Base-by-base conservation (phyloP, 352 stramenopile species). In the Globisporangium perplexum region DNA sequence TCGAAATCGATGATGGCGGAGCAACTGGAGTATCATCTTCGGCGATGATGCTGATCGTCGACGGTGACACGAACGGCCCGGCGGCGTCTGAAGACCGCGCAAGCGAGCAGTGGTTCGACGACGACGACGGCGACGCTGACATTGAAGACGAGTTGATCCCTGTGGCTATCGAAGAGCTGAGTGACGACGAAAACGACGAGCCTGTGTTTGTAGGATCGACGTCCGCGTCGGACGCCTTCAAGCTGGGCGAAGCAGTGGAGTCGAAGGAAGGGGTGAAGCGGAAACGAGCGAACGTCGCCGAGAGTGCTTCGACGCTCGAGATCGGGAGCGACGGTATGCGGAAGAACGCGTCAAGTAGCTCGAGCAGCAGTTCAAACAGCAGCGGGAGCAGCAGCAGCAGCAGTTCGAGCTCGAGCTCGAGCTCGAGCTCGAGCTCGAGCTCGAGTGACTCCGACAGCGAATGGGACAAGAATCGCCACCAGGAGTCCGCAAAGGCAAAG, bases 291-390 rank as follows among this genome's bases (percentile, higher is more conserved):
- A 45, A 59, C n/a, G 46, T 41, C 7, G 45, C 54, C 4, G 57
- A 71, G 3, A 77, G 62, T 30, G 72, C 73, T 35, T 58, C 38
- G 10, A 79, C 62, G 2, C 28, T 67, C 8, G 65, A 72, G 3
- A 24, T 74, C 24, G 23, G 54, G 12, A 60, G 57, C 50, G 50
- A 47, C 17, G 31, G 48, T 1, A 49, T 55, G 15, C n/a, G n/a
- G 0, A 51, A 50, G 30, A 65, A 49, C 38, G 66, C 35, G 11
- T 63, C 45, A 17, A 66, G 50, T 14, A 79, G 39, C 41, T 47
- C 24, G 14, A 56, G 56, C 20, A 57, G 30, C 47, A 62, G 33
- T 8, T 69, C 60, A 0, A 69, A 59, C 41, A 66, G 58, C 7
- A 64, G 54, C 43, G 52, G 41, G 12, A 60, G 57, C 30, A 65